Conservation (phyloP, 805 yeast genomes). For the Nematodospora valgi region DNA sequence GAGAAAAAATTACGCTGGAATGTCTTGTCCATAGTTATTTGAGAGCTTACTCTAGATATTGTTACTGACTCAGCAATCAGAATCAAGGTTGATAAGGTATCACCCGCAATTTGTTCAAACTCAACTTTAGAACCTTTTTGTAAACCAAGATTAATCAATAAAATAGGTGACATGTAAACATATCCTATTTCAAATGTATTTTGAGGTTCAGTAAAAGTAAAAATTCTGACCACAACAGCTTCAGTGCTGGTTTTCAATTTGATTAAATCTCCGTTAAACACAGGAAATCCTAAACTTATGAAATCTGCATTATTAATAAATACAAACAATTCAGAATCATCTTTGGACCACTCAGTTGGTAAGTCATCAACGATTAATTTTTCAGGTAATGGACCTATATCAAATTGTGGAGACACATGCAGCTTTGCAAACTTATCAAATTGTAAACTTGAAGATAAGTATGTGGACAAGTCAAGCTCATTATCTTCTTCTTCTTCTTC, state of each 20-base stretch:
- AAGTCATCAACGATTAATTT: conserved; percentile 20
- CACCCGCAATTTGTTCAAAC: conserved; percentile 16
- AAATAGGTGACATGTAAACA: conserved; percentile 62
- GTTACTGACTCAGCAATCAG: conserved; percentile 62
- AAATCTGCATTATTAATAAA: conserved; percentile 48
- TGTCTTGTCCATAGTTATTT: conserved; percentile 60
- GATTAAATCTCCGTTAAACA: conserved; percentile 68
- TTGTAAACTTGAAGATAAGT: conserved; percentile 27
- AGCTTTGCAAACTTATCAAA: conserved; percentile 9
- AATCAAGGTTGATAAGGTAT: conserved; percentile 23
- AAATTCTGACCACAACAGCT: conserved; percentile 38
- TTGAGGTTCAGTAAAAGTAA: conserved; percentile 66
- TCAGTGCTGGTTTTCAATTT: conserved; percentile 18
- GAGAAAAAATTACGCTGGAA: conserved; percentile 59
- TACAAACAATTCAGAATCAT: conserved; percentile 37
- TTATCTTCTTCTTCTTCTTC: conserved; percentile 8
- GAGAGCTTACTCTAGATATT: conserved; percentile 65
- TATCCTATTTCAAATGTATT: conserved; percentile 29
- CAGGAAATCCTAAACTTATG: conserved; percentile 48
- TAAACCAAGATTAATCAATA: conserved; percentile 46
- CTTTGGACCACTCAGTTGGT: conserved; percentile 23
- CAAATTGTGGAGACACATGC: conserved; percentile 12
- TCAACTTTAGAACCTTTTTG: conserved; percentile 20
- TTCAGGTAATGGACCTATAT: conserved; percentile 28
- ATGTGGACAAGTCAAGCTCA: conserved; percentile 21